Conservation (phyloP, 176 grass and related monocot genomes). For the Melocanna baccifera region DNA sequence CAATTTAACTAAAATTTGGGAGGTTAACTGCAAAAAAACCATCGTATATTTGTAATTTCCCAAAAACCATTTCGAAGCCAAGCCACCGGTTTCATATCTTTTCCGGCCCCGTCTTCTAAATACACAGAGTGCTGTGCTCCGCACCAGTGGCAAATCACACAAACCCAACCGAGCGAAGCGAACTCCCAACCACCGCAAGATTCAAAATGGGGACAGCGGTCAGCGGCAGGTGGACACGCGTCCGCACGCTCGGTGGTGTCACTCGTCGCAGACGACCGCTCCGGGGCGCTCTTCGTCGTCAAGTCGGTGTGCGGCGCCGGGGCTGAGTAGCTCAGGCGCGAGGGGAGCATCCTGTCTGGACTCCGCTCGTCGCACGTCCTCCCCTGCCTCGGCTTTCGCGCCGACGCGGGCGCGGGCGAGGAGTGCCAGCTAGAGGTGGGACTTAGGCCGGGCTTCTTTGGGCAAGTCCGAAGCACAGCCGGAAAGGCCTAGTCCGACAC, state of each 20-base stretch:
- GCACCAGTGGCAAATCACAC: conserved; percentile 4
- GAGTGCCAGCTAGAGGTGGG: conserved; percentile 56
- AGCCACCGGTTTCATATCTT: background rate
- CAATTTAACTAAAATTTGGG: no score
- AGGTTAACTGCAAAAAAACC: no score
- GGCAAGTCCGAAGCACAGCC: no score
- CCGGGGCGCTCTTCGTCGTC: conserved; percentile 63
- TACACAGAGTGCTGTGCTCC: background rate
- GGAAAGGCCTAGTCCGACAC: no score
- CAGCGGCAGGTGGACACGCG: conserved; percentile 40
- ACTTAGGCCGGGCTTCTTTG: no score
- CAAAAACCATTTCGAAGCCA: no score
- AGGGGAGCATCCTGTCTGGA: conserved; percentile 53
- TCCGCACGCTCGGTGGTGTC: conserved; percentile 52
- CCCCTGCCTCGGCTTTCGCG: conserved; percentile 47
- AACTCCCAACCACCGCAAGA: background rate
- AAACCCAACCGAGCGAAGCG: background rate
- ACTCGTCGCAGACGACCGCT: conserved; percentile 28
- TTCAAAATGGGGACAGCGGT: conserved; percentile 24
- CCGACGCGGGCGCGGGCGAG: background rate
- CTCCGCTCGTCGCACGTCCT: conserved; percentile 63
- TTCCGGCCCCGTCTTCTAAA: conserved; percentile 5
- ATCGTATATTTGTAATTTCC: no score
- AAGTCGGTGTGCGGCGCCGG: conserved; percentile 43
- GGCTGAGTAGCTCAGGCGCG: conserved; percentile 35